Base-by-base conservation (phyloP, 768 basidiomycete genomes). In the Tricholoma flavovirens region DNA sequence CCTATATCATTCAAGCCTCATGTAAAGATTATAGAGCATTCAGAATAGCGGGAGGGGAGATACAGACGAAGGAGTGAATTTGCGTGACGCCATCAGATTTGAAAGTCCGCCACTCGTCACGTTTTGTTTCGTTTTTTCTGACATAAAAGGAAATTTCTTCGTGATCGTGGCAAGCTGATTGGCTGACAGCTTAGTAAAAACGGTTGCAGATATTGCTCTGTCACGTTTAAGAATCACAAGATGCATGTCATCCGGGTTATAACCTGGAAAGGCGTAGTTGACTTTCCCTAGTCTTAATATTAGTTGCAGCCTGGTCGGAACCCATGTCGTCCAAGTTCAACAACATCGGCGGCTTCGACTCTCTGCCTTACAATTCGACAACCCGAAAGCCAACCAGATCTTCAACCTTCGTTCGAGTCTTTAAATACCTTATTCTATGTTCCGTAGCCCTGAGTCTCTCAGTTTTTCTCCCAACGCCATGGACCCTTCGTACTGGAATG, bases 401-500 rank as follows among this genome's bases (percentile, higher is more conserved):
- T 17, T 32, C 57, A 17, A 48, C 29, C 30, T 61, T 62, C 38
- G 17, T 58, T 22, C 60, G 60, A 49, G 15, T 62, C 17, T 58
- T 65, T 40, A 60, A 59, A 35, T 56, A 42, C 54, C 56, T 73
- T 24, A 64, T 59, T 24, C 57, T 74, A 19, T 62, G 71, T 48
- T 73, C 72, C 11, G 56, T 66, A 26, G 71, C 73, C 15, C 61
- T 65, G 11, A 71, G 66, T 5, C 58, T 76, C 38, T 73, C 72
- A 5, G 70, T 59, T 3, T 56, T 73, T 45, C 64, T 75, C 8
- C 71, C 71, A 19, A 65, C 70, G 3, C 68, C 72, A 10, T 71
- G 71, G 73, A 69, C 72, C 48, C 54, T 69, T 43, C 59, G 42
- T 54, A 49, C 50, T 40, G 43, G 60, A 24, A 54, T 51, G 8